Conservation (phyloP, 805 yeast species). For the Teunomyces tritomae region DNA sequence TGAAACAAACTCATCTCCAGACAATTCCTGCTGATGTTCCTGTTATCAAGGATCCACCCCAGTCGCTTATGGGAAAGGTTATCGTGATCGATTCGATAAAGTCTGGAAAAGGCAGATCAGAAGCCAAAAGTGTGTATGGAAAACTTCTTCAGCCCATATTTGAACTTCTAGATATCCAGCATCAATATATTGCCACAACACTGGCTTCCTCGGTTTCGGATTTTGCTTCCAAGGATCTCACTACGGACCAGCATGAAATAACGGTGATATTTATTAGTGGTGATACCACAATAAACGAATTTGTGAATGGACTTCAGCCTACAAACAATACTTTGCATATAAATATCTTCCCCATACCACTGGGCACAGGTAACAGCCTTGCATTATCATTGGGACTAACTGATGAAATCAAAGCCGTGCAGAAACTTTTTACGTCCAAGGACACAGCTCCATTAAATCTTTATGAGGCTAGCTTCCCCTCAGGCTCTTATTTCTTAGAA, state of each 20-base stretch:
- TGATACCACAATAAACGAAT: constrained; percentile 80
- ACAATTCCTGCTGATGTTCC: neutral
- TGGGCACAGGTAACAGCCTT: constrained; percentile 87
- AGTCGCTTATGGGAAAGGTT: constrained; percentile 5
- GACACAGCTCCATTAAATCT: constrained; percentile 37
- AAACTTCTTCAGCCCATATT: constrained; percentile 50
- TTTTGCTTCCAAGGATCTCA: constrained; percentile 29
- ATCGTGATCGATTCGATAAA: constrained; percentile 47
- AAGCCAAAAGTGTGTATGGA: constrained; percentile 34
- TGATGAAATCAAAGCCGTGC: constrained; percentile 26
- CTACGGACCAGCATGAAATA: constrained; percentile 11
- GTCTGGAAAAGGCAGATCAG: constrained; percentile 46
- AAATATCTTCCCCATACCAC: constrained; percentile 50
- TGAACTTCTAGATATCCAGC: constrained; percentile 29
- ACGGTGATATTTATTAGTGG: constrained; percentile 73
- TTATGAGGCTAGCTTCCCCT: constrained; percentile 45
- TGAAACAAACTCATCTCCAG: neutral
- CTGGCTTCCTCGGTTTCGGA: constrained; percentile 36
- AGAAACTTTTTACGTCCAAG: constrained; percentile 30
- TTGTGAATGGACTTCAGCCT: constrained; percentile 50
- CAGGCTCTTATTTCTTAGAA: constrained; percentile 19
- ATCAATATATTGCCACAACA: constrained; percentile 44
- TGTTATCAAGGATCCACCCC: neutral
- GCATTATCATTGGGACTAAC: constrained; percentile 55
- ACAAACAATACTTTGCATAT: constrained; percentile 9